A percentile compares a stretch with the other conserved stretches of the same genome.
Conservation (phyloP, 768 basidiomycete genomes). For the Leccinum subgranulosum region DNA sequence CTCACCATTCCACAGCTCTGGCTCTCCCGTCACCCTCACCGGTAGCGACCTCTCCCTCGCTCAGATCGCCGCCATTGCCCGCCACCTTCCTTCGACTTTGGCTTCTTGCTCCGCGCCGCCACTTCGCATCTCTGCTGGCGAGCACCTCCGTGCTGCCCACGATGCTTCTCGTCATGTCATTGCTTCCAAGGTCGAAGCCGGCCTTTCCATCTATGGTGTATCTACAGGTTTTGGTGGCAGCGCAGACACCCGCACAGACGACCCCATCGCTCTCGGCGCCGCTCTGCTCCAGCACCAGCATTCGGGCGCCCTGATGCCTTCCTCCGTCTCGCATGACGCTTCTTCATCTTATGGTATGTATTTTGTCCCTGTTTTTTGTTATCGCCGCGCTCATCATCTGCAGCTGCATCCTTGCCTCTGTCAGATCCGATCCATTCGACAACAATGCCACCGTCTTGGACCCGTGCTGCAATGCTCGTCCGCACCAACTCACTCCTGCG, state of each 20-base stretch:
- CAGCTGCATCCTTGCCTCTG: constrained; percentile 50
- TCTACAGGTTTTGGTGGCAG: constrained; percentile 87
- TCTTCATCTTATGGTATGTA: constrained; percentile 2
- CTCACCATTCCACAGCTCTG: constrained; percentile 42
- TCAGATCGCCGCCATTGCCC: constrained; percentile 73
- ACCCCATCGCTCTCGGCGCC: constrained; percentile 68
- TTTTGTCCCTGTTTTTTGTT: not conserved
- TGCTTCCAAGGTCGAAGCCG: constrained; percentile 17
- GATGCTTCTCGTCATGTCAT: constrained; percentile 48
- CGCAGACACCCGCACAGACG: constrained; percentile 78
- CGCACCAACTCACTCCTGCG: constrained; percentile 88
- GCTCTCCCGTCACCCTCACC: constrained; percentile 60
- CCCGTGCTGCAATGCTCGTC: constrained; percentile 81
- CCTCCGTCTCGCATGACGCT: constrained; percentile 32
- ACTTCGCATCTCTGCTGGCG: constrained; percentile 19
- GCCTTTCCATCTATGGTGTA: constrained; percentile 78
- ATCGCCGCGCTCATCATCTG: not conserved
- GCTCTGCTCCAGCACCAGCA: constrained; percentile 88
- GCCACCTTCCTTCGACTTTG: constrained; percentile 45
- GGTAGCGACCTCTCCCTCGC: constrained; percentile 73
- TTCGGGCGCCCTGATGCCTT: constrained; percentile 62
- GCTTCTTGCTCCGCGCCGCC: constrained; percentile 31
- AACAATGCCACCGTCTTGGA: constrained; percentile 86
- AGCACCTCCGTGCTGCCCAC: constrained; percentile 46
- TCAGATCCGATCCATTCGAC: constrained; percentile 63